phyloP scores from a whole-genome alignment of 2,329 filamentous ascomycete species.

The Tolypocladium paradoxum region DNA sequence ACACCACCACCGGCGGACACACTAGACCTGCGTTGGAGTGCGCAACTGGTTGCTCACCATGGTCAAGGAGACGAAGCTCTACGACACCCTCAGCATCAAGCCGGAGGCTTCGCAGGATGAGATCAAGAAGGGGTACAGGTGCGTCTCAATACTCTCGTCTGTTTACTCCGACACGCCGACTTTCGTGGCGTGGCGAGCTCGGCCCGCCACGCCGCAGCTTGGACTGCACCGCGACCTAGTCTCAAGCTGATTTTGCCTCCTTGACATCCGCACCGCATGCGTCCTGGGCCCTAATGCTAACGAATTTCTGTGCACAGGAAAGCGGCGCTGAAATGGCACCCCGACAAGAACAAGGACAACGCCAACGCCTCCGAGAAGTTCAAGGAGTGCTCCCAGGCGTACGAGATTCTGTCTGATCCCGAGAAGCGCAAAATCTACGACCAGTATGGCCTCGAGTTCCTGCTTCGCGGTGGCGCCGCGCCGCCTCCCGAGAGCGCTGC shows the following conservation, averaged over 20 bases:
- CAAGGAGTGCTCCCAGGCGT: slow-evolving; percentile 95
- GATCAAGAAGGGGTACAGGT: slow-evolving; percentile 93
- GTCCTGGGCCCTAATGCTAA: slow-evolving; percentile 18
- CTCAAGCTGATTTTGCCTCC: not conserved
- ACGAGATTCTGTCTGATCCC: slow-evolving; percentile 94
- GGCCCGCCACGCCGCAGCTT: slow-evolving; percentile 3
- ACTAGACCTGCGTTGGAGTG: not conserved
- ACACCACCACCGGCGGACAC: not conserved
- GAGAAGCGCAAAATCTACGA: slow-evolving; percentile 96
- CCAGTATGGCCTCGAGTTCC: slow-evolving; percentile 85
- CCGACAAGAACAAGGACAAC: slow-evolving; percentile 96
- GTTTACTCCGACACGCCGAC: slow-evolving; percentile 1
- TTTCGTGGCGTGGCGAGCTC: not conserved
- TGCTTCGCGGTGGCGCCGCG: slow-evolving; percentile 66
- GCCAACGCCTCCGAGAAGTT: slow-evolving; percentile 82
- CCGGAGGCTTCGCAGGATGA: slow-evolving; percentile 79
- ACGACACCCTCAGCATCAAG: slow-evolving; percentile 73
- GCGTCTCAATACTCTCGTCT: slow-evolving; percentile 23
- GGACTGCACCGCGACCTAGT: not conserved
- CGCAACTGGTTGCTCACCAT: slow-evolving; percentile 39
- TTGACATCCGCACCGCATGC: not conserved
- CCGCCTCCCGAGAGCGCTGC: slow-evolving; percentile 49
- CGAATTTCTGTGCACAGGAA: slow-evolving; percentile 44
- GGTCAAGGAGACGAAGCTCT: slow-evolving; percentile 93
- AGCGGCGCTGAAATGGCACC: slow-evolving; percentile 82